These are phyloP conservation scores for Suhomyces coccinellae DNA, from an alignment of 1,139 yeast species.

Conservation along the genomic window DNA sequence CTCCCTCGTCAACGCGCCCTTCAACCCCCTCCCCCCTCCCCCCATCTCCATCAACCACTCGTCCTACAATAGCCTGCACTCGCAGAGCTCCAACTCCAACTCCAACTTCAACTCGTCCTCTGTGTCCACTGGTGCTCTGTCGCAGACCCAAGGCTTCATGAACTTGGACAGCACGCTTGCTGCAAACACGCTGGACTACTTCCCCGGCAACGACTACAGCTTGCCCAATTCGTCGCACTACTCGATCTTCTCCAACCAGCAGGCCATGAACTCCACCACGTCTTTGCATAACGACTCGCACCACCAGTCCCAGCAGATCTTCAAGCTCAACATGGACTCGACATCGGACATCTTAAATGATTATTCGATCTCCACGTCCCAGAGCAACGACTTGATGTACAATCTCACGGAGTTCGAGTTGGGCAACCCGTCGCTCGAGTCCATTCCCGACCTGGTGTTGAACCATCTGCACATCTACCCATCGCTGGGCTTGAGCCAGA, in stretches of 20 bases:
- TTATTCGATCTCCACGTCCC: conserved; percentile 13
- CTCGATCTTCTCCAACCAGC: conserved; percentile 29
- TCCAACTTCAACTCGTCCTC: conserved; percentile 10
- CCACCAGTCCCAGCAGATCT: conserved; percentile 12
- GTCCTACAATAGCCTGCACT: conserved; percentile 6
- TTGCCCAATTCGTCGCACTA: conserved; percentile 21
- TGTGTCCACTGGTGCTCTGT: conserved; percentile 12
- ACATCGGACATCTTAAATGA: conserved; percentile 19
- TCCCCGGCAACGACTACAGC: conserved; percentile 16
- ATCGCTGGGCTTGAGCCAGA: conserved; percentile 9
- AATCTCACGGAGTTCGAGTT: conserved; percentile 29
- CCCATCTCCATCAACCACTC: conserved; percentile 17
- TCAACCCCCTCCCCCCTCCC: conserved; percentile 28
- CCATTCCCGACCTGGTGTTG: conserved; percentile 25
- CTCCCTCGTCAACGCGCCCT: conserved; percentile 11
- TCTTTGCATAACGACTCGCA: conserved; percentile 17
- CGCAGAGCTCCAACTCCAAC: conserved; percentile 1
- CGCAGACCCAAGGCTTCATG: conserved; percentile 8
- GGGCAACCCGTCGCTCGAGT: conserved; percentile 31
- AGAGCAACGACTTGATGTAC: conserved; percentile 25
- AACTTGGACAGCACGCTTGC: conserved; percentile 1
- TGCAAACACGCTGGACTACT: conserved; percentile 12
- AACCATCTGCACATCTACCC: conserved; percentile 7
- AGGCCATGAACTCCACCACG: conserved; percentile 22
- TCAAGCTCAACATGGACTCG: conserved; percentile 20